phyloP scores from a whole-genome alignment of 1,284 basidiomycete species.

The Athelia sp. region DNA sequence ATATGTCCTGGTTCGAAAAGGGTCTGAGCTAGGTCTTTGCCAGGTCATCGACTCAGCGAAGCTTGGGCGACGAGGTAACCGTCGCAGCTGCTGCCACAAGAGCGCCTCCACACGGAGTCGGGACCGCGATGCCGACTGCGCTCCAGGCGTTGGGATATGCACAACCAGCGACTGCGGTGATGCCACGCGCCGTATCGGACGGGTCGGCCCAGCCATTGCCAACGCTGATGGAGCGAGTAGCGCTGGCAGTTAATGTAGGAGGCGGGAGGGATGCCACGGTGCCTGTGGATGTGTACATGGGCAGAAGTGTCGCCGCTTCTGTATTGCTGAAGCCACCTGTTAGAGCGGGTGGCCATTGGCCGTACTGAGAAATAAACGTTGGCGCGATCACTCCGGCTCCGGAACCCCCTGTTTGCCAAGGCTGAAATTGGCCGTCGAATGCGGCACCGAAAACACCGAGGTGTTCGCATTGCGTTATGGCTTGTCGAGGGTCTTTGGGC shows the following conservation, averaged over 20 bases:
- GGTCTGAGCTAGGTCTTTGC: too few relatives aligned
- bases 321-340: slow-evolving; percentile 17
- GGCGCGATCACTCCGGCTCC: slow-evolving; percentile 61
- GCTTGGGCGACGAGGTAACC: too few relatives aligned
- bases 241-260: slow-evolving; percentile 45
- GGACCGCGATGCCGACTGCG: slow-evolving; percentile 14
- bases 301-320: slow-evolving; percentile 38
- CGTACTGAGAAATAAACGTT: slow-evolving; percentile 38
- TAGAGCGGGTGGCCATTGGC: slow-evolving; percentile 55
- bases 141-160: slow-evolving; percentile 44
- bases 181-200: slow-evolving; percentile 46
- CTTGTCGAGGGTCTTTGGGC: slow-evolving; percentile 71
- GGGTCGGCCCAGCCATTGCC: slow-evolving; percentile 74
- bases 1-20: too few relatives aligned
- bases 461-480: slow-evolving; percentile 57
- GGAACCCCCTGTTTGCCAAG: slow-evolving; percentile 76
- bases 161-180: slow-evolving; percentile 58
- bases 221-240: slow-evolving; percentile 40
- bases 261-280: slow-evolving; percentile 53
- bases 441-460: slow-evolving; percentile 38
- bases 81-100: neutral
- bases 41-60: too few relatives aligned
- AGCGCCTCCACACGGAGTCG: slow-evolving; percentile 1
- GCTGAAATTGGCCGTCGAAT: slow-evolving; percentile 55
- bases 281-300: slow-evolving; percentile 71